A percentile compares a stretch with the other conserved stretches of the same genome.
These are phyloP conservation scores for Microcyclosporella mali DNA, from an alignment of 2,329 filamentous ascomycete genomes.

Conservation along the genomic window DNA sequence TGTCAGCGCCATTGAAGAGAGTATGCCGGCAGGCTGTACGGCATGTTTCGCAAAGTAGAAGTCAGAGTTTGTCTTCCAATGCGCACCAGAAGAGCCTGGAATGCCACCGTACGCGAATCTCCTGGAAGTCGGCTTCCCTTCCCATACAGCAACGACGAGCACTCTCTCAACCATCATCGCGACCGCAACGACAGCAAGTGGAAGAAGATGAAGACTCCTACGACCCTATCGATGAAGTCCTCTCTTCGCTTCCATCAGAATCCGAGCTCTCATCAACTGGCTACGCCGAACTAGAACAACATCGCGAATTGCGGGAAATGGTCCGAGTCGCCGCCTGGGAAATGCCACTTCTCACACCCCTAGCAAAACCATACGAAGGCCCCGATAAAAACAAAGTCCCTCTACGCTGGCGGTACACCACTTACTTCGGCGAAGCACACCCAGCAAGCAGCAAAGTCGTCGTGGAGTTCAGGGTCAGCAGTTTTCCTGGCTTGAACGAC, in stretches of 20 bases:
- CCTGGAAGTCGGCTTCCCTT: too few species aligned
- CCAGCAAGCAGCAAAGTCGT: constrained; percentile 91
- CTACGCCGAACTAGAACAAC: constrained; percentile 77
- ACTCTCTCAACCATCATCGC: background rate
- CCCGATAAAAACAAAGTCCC: constrained; percentile 54
- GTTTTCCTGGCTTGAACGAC: constrained; percentile 61
- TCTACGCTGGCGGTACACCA: constrained; percentile 92
- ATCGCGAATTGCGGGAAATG: constrained; percentile 84
- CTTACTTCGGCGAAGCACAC: constrained; percentile 90
- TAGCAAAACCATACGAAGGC: constrained; percentile 75
- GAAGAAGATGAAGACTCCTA: constrained; percentile 7
- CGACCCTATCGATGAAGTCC: constrained; percentile 10
- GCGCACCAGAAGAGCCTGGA: constrained; percentile 4
- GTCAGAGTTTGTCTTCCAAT: constrained; percentile 1
- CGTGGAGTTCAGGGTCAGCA: constrained; percentile 72
- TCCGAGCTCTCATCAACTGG: constrained; percentile 76
- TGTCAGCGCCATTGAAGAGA: constrained; percentile 28
- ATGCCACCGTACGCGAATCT: constrained; percentile 3
- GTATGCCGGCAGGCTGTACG: constrained; percentile 23
- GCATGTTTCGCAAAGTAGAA: constrained; percentile 11
- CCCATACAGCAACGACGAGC: background rate
- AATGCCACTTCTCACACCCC: constrained; percentile 77
- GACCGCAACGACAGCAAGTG: background rate
- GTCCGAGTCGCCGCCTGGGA: constrained; percentile 87
- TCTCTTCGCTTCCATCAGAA: constrained; percentile 51